Conservation (phyloP, 176 grass and related monocot genomes). For the Eleusine coracana region DNA sequence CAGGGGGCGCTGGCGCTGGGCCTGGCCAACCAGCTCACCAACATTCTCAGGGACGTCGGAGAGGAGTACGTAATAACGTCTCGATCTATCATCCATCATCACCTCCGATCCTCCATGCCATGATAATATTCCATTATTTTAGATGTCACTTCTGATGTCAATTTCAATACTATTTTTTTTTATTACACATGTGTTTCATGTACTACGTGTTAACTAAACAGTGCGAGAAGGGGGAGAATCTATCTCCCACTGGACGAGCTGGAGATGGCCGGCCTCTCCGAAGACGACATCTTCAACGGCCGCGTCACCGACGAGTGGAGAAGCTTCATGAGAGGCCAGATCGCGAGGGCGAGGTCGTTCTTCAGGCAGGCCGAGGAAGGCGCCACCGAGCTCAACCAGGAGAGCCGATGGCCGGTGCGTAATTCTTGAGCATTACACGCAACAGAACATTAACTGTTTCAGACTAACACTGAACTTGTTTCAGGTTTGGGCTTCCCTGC, state of each 20-base stretch:
- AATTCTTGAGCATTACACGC: neutral
- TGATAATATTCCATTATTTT: neutral
- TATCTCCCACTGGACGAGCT: constrained; percentile 89
- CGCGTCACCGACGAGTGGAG: constrained; percentile 75
- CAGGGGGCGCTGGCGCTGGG: constrained; percentile 74
- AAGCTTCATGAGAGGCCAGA: constrained; percentile 79
- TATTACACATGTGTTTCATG: neutral
- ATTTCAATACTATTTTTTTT: neutral
- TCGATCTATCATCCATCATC: neutral
- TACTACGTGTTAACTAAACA: constrained; percentile 16
- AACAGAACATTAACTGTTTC: neutral
- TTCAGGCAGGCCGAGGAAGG: constrained; percentile 74
- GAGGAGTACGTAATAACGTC: constrained; percentile 69
- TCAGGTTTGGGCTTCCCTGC: constrained; percentile 96
- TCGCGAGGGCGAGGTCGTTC: constrained; percentile 66
- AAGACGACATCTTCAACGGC: constrained; percentile 78
- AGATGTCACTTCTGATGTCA: constrained; percentile 1
- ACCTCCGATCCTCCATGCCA: neutral
- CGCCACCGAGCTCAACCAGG: constrained; percentile 80
- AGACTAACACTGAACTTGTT: constrained; percentile 5
- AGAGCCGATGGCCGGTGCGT: constrained; percentile 84
- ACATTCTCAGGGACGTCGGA: constrained; percentile 88
- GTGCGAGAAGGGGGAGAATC: constrained; percentile 81
- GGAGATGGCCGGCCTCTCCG: constrained; percentile 65
- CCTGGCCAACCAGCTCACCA: constrained; percentile 92